Conservation (phyloP, 352 stramenopile species). For the Globisporangium rhizosaccharum region DNA sequence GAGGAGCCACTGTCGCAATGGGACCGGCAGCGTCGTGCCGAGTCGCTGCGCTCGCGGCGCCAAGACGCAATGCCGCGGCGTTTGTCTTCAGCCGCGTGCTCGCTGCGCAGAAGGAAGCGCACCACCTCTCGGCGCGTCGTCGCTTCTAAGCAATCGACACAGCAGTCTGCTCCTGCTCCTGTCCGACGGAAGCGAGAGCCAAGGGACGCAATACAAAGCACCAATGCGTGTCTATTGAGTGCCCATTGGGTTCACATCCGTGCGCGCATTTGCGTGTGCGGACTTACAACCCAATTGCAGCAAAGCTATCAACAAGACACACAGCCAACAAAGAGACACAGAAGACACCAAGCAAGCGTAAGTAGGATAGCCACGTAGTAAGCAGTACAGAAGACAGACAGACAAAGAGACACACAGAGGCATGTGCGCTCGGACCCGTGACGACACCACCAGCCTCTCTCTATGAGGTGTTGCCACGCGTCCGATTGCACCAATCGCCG, state of each 20-base stretch:
- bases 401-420: background rate
- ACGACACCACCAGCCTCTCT: no score
- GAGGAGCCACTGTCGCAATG: background rate
- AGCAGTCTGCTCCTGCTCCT: background rate
- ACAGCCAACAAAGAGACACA: background rate
- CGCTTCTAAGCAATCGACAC: constrained; percentile 20
- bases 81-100: constrained; percentile 20
- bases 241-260: no score
- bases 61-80: constrained; percentile 12
- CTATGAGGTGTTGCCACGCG: no score
- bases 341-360: background rate
- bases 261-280: no score
- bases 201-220: background rate
- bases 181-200: constrained; percentile 9
- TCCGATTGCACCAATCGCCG: no score
- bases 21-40: constrained; percentile 1
- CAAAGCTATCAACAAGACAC: no score
- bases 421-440: background rate
- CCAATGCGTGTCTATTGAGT: no score
- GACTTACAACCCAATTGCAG: no score
- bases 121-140: constrained; percentile 14
- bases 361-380: background rate
- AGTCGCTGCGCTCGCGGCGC: constrained; percentile 2
- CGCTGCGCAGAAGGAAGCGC: constrained; percentile 23
- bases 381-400: background rate